Evolutionary conservation across 192 early-diverging fungal species (phyloP).

Genomic region (Gryganskiella cystojenkinii): DNA sequence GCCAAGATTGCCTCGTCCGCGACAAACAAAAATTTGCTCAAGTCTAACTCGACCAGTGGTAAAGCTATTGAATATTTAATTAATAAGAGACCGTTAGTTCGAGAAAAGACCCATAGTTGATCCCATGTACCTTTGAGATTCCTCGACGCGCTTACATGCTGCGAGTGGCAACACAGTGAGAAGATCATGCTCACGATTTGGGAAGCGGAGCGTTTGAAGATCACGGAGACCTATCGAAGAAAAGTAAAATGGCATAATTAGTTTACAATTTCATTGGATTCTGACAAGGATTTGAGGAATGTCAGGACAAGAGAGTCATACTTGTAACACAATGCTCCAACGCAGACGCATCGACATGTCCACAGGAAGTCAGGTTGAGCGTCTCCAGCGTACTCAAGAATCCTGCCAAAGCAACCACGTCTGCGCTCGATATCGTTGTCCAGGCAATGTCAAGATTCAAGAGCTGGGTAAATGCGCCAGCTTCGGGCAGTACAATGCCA

Average conservation of each 20-base stretch:
- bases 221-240: constrained; percentile 26
- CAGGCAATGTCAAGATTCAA: constrained; percentile 23
- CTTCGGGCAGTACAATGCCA: constrained; percentile 16
- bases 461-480: constrained; percentile 1
- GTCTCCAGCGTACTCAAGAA: constrained; percentile 2
- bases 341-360: background rate
- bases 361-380: constrained; percentile 25
- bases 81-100: background rate
- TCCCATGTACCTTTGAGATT: constrained; percentile 44
- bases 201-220: constrained; percentile 57
- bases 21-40: constrained; percentile 55
- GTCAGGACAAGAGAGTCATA: background rate
- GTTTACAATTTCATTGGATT: background rate
- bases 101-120: background rate
- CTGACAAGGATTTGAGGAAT: background rate
- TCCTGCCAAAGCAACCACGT: constrained; percentile 8
- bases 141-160: too few species aligned
- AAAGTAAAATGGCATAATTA: background rate
- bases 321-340: constrained; percentile 16
- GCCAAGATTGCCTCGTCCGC: constrained; percentile 54
- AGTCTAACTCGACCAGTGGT: constrained; percentile 56
- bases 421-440: constrained; percentile 12
- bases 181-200: constrained; percentile 61
- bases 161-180: constrained; percentile 46
- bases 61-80: constrained; percentile 46